phyloP scores from a whole-genome alignment of 108 stramenopile species.

The Cyclotella atomus region DNA sequence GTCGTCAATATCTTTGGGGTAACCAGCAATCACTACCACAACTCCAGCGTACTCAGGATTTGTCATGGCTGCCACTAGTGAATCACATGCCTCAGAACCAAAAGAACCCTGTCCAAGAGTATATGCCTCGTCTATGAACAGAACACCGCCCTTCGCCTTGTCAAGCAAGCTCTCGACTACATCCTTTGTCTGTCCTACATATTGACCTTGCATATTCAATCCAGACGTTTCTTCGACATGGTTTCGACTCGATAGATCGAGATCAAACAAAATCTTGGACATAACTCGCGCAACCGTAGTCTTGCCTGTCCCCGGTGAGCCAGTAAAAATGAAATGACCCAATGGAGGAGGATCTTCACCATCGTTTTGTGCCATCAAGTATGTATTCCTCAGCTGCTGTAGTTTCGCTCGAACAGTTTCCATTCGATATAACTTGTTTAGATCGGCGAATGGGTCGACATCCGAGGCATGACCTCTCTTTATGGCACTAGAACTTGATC shows the following conservation, averaged over 20 bases:
- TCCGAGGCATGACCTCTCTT: conserved; percentile 8
- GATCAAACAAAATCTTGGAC: conserved; percentile 41
- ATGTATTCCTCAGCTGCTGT: conserved; percentile 32
- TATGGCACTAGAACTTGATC: conserved; percentile 10
- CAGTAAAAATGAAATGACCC: conserved; percentile 41
- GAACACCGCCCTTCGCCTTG: conserved; percentile 63
- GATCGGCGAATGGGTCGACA: conserved; percentile 28
- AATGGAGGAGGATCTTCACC: conserved; percentile 33
- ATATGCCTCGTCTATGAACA: conserved; percentile 85
- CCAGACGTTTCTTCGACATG: conserved; percentile 43
- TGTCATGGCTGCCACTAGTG: conserved; percentile 56
- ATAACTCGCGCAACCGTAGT: conserved; percentile 60
- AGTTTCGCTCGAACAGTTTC: conserved; percentile 34
- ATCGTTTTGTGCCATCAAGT: conserved; percentile 23
- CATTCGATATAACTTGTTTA: conserved; percentile 45
- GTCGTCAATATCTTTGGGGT: conserved; percentile 51
- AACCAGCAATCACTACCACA: conserved; percentile 60
- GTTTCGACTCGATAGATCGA: conserved; percentile 26
- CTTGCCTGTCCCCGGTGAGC: conserved; percentile 18
- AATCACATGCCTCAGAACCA: conserved; percentile 54
- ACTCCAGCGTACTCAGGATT: conserved; percentile 42
- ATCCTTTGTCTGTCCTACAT: conserved; percentile 41
- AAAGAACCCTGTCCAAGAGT: conserved; percentile 47
- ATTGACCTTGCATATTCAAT: conserved; percentile 29
- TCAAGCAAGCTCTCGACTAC: conserved; percentile 49